These are phyloP conservation scores for Sarcodon sp. DNA, from an alignment of 768 basidiomycete species.

Conservation along the genomic window DNA sequence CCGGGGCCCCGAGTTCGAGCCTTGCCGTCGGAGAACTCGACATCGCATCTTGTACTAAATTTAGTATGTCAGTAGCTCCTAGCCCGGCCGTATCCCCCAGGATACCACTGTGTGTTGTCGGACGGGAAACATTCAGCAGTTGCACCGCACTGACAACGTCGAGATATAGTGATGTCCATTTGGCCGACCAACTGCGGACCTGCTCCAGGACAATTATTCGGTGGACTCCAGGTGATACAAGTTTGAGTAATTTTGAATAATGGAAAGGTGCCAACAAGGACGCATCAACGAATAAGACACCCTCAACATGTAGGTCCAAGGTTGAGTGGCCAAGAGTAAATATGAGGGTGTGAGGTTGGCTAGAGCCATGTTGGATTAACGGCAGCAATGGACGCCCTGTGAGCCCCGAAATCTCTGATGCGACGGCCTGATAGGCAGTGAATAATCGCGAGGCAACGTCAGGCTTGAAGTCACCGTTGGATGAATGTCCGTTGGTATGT, in stretches of 20 bases:
- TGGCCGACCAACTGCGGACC: conserved; percentile 58
- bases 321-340: conserved; percentile 51
- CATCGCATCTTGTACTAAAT: conserved; percentile 33
- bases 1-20: conserved; percentile 35
- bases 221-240: conserved; percentile 47
- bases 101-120: conserved; percentile 47
- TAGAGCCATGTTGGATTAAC: conserved; percentile 34
- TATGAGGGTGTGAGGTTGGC: conserved; percentile 52
- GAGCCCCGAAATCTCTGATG: conserved; percentile 48
- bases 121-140: conserved; percentile 29
- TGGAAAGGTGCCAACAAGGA: conserved; percentile 61
- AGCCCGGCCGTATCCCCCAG: conserved; percentile 37
- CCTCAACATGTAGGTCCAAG: conserved; percentile 32
- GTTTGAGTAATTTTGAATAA: conserved; percentile 28
- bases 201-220: conserved; percentile 80
- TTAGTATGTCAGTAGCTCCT: conserved; percentile 29
- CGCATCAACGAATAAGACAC: conserved; percentile 50
- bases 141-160: conserved; percentile 70
- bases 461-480: conserved; percentile 10
- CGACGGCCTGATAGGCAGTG: conserved; percentile 56
- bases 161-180: conserved; percentile 82
- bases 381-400: conserved; percentile 51
- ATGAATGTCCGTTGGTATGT: conserved; percentile 10
- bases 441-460: conserved; percentile 21
- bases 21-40: conserved; percentile 24